Conservation (phyloP, 2,329 filamentous ascomycete species). For the Passalora sequoiae region DNA sequence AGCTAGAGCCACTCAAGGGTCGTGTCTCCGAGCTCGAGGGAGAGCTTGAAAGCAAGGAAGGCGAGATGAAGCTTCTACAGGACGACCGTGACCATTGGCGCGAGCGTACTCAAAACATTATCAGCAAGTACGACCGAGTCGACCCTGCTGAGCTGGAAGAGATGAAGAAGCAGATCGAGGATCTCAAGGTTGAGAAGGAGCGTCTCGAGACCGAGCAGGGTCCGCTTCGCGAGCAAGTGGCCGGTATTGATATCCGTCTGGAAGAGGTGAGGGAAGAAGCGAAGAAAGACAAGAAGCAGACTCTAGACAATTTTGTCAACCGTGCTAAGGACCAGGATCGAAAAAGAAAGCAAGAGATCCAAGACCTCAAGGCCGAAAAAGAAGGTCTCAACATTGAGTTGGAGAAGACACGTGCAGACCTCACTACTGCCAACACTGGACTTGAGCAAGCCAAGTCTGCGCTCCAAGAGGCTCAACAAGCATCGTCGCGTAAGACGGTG, state of each 20-base stretch:
- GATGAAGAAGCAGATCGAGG: slow-evolving; percentile 70
- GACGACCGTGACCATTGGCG: slow-evolving; percentile 93
- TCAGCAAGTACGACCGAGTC: slow-evolving; percentile 91
- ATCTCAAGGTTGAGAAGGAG: slow-evolving; percentile 49
- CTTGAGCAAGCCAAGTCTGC: slow-evolving; percentile 59
- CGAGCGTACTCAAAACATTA: slow-evolving; percentile 89
- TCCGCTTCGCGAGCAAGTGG: slow-evolving; percentile 47
- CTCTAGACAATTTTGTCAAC: slow-evolving; percentile 35
- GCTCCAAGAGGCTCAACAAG: slow-evolving; percentile 55
- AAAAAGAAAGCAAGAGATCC: slow-evolving; percentile 61
- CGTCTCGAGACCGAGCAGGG: slow-evolving; percentile 49
- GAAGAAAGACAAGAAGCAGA: slow-evolving; percentile 14
- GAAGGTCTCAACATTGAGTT: slow-evolving; percentile 37
- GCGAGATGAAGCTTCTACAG: slow-evolving; percentile 81
- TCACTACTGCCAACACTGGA: slow-evolving; percentile 39
- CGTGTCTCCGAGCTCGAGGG: slow-evolving; percentile 78
- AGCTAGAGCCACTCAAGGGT: slow-evolving; percentile 76
- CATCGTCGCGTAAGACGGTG: slow-evolving; percentile 33
- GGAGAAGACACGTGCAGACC: slow-evolving; percentile 20
- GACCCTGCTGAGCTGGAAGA: slow-evolving; percentile 90
- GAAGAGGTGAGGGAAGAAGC: slow-evolving; percentile 30
- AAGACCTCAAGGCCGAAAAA: slow-evolving; percentile 59
- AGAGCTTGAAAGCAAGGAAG: slow-evolving; percentile 72
- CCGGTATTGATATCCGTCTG: slow-evolving; percentile 43
- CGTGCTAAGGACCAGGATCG: slow-evolving; percentile 49